A percentile compares a stretch with the other conserved stretches of the same genome.
These are phyloP conservation scores for Adenanthera pavonina DNA, from an alignment of 306 rosid genomes.

Conservation along the genomic window DNA sequence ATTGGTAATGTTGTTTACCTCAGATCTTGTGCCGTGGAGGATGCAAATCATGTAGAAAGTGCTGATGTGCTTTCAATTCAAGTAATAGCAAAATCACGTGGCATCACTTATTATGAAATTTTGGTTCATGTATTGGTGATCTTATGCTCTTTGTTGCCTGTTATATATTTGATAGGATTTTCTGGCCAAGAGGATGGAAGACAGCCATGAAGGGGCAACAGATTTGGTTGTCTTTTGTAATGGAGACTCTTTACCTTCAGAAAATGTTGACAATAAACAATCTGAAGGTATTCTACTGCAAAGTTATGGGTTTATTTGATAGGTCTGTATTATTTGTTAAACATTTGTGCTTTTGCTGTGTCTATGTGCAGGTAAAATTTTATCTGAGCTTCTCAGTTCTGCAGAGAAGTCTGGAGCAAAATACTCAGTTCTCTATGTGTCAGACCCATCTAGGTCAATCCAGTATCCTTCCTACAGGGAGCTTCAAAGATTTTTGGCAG, in stretches of 20 bases:
- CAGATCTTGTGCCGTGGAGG: conserved; percentile 69
- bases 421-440: conserved; percentile 84
- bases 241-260: conserved; percentile 50
- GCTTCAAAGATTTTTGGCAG: conserved; percentile 80
- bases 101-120: conserved; percentile 35
- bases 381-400: conserved; percentile 65
- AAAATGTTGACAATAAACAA: conserved; percentile 48
- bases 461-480: conserved; percentile 70
- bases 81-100: conserved; percentile 57
- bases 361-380: conserved; percentile 63
- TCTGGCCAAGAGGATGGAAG: conserved; percentile 65
- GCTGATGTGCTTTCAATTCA: conserved; percentile 61
- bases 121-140: conserved; percentile 38
- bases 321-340: conserved; percentile 39
- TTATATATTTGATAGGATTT: conserved; percentile 63
- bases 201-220: conserved; percentile 58
- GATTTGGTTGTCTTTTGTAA: conserved; percentile 82
- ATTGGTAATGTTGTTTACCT: conserved; percentile 59
- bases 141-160: conserved; percentile 41
- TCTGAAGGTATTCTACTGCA: conserved; percentile 70
- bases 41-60: conserved; percentile 50
- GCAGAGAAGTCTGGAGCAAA: conserved; percentile 82
- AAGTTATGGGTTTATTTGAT: conserved; percentile 20
- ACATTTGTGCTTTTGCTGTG: conserved; percentile 35
- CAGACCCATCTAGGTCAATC: conserved; percentile 69